phyloP scores from a whole-genome alignment of 2,329 filamentous ascomycete genomes.

The Sarocladium oryzae region DNA sequence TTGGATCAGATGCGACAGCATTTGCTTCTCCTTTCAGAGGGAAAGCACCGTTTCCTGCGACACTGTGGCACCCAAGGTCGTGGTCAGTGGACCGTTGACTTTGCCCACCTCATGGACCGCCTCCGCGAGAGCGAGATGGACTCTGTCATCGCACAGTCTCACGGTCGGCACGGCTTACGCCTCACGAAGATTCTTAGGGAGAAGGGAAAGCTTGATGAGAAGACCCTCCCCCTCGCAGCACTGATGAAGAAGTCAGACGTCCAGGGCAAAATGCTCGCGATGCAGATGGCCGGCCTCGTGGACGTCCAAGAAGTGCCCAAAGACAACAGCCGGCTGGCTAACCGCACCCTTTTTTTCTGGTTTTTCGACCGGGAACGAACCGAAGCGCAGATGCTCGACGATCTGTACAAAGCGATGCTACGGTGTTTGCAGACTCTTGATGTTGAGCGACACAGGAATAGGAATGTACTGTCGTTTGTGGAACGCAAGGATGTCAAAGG shows the following conservation, averaged over 20 bases:
- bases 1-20: conserved; percentile 63
- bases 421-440: conserved; percentile 74
- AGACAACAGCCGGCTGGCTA: conserved; percentile 74
- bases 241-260: conserved; percentile 83
- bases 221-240: conserved; percentile 71
- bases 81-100: conserved; percentile 80
- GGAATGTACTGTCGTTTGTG: conserved; percentile 70
- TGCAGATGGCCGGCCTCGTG: conserved; percentile 80
- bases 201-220: conserved; percentile 93
- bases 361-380: conserved; percentile 77
- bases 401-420: conserved; percentile 85
- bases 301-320: conserved; percentile 93
- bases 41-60: conserved; percentile 61
- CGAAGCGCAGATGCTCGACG: conserved; percentile 64
- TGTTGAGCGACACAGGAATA: conserved; percentile 65
- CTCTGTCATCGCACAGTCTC: conserved; percentile 69
- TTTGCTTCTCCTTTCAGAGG: conserved; percentile 64
- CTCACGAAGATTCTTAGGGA: conserved; percentile 79
- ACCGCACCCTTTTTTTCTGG: conserved; percentile 84
- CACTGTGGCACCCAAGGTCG: conserved; percentile 57
- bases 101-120: conserved; percentile 61
- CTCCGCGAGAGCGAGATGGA: conserved; percentile 76
- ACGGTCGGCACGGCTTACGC: conserved; percentile 70
- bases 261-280: conserved; percentile 73
- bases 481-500: conserved; percentile 82